A percentile compares a stretch with the other conserved stretches of the same genome.
Conservation (phyloP, 768 basidiomycete species). For the Boletus rubescentipes region DNA sequence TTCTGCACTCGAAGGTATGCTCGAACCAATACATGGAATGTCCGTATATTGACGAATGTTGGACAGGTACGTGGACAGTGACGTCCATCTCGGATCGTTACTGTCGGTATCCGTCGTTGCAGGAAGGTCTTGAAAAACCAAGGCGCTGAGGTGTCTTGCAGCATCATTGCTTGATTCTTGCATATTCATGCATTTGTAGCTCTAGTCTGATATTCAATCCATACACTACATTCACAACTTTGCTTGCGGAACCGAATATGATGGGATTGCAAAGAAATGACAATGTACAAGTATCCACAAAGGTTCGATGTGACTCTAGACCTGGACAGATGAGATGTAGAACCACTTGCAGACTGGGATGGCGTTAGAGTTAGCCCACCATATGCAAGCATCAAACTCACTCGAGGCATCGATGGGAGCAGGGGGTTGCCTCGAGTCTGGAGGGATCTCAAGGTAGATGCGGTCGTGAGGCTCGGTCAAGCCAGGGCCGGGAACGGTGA, state of each 20-base stretch:
- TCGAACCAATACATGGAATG: not conserved
- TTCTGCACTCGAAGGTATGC: constrained; percentile 84
- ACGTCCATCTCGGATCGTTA: constrained; percentile 88
- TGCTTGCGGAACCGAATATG: not conserved
- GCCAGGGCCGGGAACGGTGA: constrained; percentile 71
- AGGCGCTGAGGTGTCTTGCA: constrained; percentile 17
- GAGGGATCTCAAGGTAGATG: constrained; percentile 63
- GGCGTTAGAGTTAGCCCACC: constrained; percentile 9
- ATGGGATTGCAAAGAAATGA: constrained; percentile 3
- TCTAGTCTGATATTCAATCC: constrained; percentile 15
- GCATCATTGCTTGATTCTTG: constrained; percentile 8
- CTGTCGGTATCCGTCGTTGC: constrained; percentile 82
- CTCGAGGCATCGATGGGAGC: constrained; percentile 90
- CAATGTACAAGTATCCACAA: not conserved
- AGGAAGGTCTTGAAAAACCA: constrained; percentile 46
- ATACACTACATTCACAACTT: not conserved
- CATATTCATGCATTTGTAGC: constrained; percentile 28
- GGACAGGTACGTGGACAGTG: constrained; percentile 84
- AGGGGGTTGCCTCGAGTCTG: constrained; percentile 79
- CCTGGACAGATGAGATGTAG: constrained; percentile 88
- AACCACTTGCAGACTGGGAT: constrained; percentile 84
- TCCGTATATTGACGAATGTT: constrained; percentile 2
- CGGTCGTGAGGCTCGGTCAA: constrained; percentile 62
- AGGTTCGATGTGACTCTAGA: constrained; percentile 37
- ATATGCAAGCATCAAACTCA: constrained; percentile 37